Base-by-base conservation (phyloP, 768 basidiomycete genomes). In the Lactarius akahatsu region DNA sequence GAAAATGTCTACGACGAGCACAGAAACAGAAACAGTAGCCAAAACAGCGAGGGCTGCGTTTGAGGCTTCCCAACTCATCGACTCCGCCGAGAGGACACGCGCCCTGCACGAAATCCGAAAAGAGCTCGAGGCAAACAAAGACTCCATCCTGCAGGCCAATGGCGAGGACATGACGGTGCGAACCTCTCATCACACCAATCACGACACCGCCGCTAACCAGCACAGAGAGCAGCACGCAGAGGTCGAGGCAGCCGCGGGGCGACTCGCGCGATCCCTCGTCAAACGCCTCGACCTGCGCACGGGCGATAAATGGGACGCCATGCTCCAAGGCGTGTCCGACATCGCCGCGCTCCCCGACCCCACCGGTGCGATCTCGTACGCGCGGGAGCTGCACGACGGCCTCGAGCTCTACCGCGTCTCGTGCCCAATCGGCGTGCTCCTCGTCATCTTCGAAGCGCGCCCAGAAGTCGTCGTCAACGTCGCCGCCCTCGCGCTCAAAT, bases 401-500 rank as follows among this genome's bases (percentile, higher is more conserved):
- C 81, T 98, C 26, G 92, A 97, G 70, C 83, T 99, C 3, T 94
- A 96, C 77, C 87, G 94, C 36, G 91, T 98, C 1, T 92, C 96
- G 0, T 98, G 96, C 73, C 96, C 97, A 0, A 96, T 99, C 69
- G 97, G 97, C 26, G 95, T 97, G 1, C 80, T 99, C 15, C 82
- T 99, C 59, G 93, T 98, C 68, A 96, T 99, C 67, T 99, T 99
- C 72, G 97, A 98, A 76, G 92, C 96, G 3, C 84, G 96, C 34
- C 97, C 97, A 1, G 97, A 99, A 75, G 96, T 99, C 15, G 94
- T 98, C 30, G 92, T 98, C 47, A 98, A 98, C 75, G 98, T 99
- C 69, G 93, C 97, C 6, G 86, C 95, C 0, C 80, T 98, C 73
- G 96, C 97, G 1, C 92, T 99, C 74, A 99, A 98, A 77, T 97